Conservation (phyloP, 2,329 filamentous ascomycete genomes). For the Calonectria henricotiae region DNA sequence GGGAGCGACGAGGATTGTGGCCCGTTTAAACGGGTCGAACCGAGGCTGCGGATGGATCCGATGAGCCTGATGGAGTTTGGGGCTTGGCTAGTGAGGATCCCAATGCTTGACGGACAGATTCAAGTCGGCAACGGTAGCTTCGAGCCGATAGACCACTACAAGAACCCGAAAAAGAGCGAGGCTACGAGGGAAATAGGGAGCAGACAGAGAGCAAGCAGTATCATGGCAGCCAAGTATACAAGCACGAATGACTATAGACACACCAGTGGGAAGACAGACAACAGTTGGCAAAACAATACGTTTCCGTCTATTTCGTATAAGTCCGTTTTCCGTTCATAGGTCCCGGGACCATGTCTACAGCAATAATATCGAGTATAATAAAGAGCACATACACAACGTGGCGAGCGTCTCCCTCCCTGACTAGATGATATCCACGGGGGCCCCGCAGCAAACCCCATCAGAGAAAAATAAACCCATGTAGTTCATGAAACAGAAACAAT, state of each 20-base stretch:
- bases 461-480: conserved; percentile 41
- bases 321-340: conserved; percentile 33
- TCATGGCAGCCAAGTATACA: too few species aligned
- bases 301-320: conserved; percentile 45
- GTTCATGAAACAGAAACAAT: conserved; percentile 42
- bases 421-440: conserved; percentile 16
- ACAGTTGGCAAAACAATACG: conserved; percentile 23
- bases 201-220: not conserved
- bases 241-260: not conserved
- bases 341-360: conserved; percentile 40
- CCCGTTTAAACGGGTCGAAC: conserved; percentile 14
- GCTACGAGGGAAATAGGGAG: not conserved
- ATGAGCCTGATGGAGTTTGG: conserved; percentile 9
- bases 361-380: conserved; percentile 36
- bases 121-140: not conserved
- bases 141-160: not conserved
- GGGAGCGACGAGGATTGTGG: not conserved
- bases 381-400: conserved; percentile 37
- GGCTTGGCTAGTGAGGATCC: not conserved
- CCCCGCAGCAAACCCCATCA: conserved; percentile 28
- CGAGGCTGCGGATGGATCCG: conserved; percentile 25
- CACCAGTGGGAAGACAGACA: not conserved
- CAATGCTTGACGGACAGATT: not conserved
- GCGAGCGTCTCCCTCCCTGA: conserved; percentile 33
- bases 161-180: not conserved